Evolutionary conservation across 169 alveolate species (phyloP).

Genomic region (Theileria equi): DNA sequence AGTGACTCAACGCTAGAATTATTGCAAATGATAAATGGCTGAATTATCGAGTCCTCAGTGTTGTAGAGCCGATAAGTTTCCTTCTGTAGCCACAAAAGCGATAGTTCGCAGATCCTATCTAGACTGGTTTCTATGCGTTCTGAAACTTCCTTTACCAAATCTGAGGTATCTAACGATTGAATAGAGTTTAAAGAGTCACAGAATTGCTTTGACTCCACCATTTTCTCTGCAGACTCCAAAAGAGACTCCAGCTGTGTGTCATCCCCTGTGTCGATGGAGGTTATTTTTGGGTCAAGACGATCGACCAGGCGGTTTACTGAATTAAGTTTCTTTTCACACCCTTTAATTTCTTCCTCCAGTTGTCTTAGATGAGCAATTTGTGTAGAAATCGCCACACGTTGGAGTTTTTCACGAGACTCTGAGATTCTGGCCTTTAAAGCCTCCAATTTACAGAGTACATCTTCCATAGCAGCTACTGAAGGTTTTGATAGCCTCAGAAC

Average conservation of each 20-base stretch:
- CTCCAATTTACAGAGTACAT: too few species aligned
- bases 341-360: too few species aligned
- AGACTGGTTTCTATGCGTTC: conserved; percentile 8
- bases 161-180: conserved; percentile 23
- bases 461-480: too few species aligned
- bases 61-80: conserved; percentile 5
- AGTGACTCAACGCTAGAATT: too few species aligned
- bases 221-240: conserved; percentile 22
- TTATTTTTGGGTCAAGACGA: conserved; percentile 13
- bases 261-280: too few species aligned
- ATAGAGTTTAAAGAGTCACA: conserved; percentile 26
- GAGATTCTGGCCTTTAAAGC: too few species aligned
- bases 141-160: conserved; percentile 14
- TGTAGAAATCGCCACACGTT: too few species aligned
- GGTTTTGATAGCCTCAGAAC: neutral
- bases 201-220: conserved; percentile 16
- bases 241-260: neutral
- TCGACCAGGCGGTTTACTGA: neutral
- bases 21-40: too few species aligned
- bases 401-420: too few species aligned
- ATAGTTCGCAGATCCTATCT: conserved; percentile 12
- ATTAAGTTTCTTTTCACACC: too few species aligned
- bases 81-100: conserved; percentile 15
- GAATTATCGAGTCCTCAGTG: too few species aligned
- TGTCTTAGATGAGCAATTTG: too few species aligned